Conservation (phyloP, 805 yeast species). For the Barnettozyma californica region DNA sequence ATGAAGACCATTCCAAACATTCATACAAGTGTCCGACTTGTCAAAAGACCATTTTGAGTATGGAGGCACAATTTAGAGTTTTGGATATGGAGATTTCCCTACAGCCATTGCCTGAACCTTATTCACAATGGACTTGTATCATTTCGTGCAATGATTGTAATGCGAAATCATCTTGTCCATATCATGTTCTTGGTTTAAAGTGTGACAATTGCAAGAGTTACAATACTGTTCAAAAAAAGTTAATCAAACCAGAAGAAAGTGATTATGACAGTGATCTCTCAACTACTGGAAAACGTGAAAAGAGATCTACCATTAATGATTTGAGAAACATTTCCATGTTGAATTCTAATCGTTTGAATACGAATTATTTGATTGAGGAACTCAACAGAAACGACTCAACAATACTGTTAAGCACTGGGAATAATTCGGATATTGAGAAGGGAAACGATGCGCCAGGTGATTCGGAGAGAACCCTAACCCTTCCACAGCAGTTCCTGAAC, state of each 20-base stretch:
- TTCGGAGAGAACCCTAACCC: conserved; percentile 14
- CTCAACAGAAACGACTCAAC: conserved; percentile 3
- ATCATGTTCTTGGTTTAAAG: conserved; percentile 81
- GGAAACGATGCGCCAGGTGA: not conserved
- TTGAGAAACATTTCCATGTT: conserved; percentile 19
- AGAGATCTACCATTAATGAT: conserved; percentile 10
- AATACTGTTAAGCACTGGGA: not conserved
- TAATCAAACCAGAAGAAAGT: conserved; percentile 62
- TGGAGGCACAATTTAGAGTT: conserved; percentile 84
- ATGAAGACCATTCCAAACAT: conserved; percentile 73
- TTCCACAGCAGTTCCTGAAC: conserved; percentile 26
- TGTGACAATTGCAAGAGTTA: conserved; percentile 86
- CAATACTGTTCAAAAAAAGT: conserved; percentile 69
- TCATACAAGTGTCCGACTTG: conserved; percentile 91
- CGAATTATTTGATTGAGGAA: conserved; percentile 24
- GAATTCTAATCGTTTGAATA: conserved; percentile 19
- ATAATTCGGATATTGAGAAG: not conserved
- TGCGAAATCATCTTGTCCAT: conserved; percentile 68
- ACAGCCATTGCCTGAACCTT: conserved; percentile 78
- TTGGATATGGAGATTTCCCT: conserved; percentile 75
- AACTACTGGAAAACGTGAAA: conserved; percentile 17
- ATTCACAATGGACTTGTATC: conserved; percentile 67
- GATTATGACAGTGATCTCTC: conserved; percentile 26
- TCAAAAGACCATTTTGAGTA: conserved; percentile 75
- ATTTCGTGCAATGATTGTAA: conserved; percentile 84